These are phyloP conservation scores for Zoysia matrella DNA, from an alignment of 202 grass and related monocot species.

Conservation along the genomic window DNA sequence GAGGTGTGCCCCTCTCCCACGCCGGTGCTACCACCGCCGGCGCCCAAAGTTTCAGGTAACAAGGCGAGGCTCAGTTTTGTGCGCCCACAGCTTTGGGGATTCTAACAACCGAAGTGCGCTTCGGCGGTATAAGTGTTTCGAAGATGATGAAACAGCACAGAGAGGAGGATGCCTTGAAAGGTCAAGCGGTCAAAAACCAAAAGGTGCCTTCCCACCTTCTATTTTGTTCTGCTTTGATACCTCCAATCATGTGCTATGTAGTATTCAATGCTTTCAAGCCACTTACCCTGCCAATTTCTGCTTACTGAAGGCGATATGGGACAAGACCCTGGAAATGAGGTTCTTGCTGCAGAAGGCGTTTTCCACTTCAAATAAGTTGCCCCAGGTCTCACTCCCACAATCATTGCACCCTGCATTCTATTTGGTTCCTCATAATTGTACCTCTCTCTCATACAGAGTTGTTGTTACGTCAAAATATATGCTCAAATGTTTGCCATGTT, in stretches of 20 bases:
- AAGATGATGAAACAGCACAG: conserved; percentile 81
- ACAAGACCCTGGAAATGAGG: conserved; percentile 81
- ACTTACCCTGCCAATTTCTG: conserved; percentile 26
- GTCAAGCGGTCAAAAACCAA: conserved; percentile 59
- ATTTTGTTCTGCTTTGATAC: neutral
- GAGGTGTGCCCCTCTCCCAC: neutral
- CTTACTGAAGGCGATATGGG: conserved; percentile 71
- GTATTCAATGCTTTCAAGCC: neutral
- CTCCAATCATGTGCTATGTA: neutral
- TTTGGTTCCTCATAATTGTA: neutral
- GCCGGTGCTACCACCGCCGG: neutral
- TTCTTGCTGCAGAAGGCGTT: conserved; percentile 91
- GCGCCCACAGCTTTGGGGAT: no score
- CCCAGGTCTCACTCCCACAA: conserved; percentile 55
- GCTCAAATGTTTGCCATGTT: conserved; percentile 23
- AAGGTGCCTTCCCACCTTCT: conserved; percentile 48
- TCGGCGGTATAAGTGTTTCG: neutral
- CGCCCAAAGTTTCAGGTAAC: no score
- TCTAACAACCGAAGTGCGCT: neutral
- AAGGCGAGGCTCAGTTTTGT: no score
- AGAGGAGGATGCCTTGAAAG: conserved; percentile 81
- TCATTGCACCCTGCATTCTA: conserved; percentile 5
- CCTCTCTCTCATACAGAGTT: neutral
- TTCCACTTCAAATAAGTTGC: conserved; percentile 87
- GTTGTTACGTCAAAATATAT: neutral